phyloP scores from a whole-genome alignment of 2,329 filamentous ascomycete genomes.

The Balansia obtecta region DNA sequence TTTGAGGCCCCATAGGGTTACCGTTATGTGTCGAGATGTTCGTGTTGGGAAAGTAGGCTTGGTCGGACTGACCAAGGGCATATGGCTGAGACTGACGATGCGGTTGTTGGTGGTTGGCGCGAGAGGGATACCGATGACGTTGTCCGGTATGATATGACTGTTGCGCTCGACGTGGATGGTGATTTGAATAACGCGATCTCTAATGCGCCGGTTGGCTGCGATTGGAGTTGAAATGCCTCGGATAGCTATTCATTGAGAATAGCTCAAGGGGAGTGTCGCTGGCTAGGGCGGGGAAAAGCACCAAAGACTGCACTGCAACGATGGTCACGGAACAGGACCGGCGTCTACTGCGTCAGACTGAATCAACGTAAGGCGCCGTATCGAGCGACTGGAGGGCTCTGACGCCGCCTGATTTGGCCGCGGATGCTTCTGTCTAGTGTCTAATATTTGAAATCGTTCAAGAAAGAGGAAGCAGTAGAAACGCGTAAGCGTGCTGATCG shows the following conservation, averaged over 20 bases:
- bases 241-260: slow-evolving; percentile 10
- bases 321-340: background rate
- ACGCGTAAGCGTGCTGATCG: slow-evolving; percentile 1
- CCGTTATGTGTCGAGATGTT: background rate
- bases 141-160: background rate
- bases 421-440: background rate
- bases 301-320: background rate
- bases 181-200: slow-evolving; percentile 9
- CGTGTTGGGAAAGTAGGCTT: background rate
- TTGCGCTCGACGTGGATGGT: background rate
- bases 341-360: background rate
- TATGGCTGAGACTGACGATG: background rate
- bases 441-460: background rate
- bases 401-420: background rate
- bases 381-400: background rate
- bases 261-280: background rate
- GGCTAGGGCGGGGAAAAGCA: background rate
- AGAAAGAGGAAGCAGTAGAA: background rate
- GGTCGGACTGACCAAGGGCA: background rate
- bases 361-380: background rate
- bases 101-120: background rate
- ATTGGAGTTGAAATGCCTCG: slow-evolving; percentile 8
- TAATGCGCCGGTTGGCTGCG: slow-evolving; percentile 16
- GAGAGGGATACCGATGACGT: background rate
- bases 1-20: slow-evolving; percentile 23